These are phyloP conservation scores for Blastobotrys ciferrii DNA, from an alignment of 1,139 yeast genomes.

Conservation along the genomic window DNA sequence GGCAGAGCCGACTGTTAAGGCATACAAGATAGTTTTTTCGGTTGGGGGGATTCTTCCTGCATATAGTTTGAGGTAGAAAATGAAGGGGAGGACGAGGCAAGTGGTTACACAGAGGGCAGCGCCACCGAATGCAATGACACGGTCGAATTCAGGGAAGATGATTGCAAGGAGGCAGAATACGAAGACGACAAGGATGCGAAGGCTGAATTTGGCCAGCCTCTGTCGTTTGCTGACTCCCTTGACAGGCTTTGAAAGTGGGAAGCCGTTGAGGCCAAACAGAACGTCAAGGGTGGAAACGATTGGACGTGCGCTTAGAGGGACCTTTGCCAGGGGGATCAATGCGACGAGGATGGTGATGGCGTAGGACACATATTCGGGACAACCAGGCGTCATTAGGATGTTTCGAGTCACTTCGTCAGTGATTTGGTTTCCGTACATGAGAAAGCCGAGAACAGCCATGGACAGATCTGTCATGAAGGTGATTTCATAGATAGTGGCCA, in stretches of 20 bases:
- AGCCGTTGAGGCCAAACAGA: slow-evolving; percentile 36
- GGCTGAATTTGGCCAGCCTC: slow-evolving; percentile 21
- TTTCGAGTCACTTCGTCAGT: slow-evolving; percentile 83
- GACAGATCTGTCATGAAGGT: slow-evolving; percentile 68
- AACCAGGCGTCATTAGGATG: slow-evolving; percentile 65
- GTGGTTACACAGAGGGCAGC: slow-evolving; percentile 77
- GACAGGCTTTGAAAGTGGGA: slow-evolving; percentile 12
- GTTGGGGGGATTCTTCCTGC: slow-evolving; percentile 43
- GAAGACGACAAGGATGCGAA: slow-evolving; percentile 43
- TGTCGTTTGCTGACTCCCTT: slow-evolving; percentile 5
- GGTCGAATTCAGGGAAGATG: slow-evolving; percentile 72
- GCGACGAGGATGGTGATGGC: slow-evolving; percentile 71
- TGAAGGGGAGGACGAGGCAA: slow-evolving; percentile 73
- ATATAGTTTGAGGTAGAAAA: slow-evolving; percentile 65
- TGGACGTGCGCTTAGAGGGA: slow-evolving; percentile 86
- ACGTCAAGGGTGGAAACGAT: slow-evolving; percentile 68
- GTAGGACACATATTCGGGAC: slow-evolving; percentile 64
- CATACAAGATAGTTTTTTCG: slow-evolving; percentile 44
- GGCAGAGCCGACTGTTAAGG: slow-evolving; percentile 42
- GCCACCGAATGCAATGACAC: slow-evolving; percentile 79
- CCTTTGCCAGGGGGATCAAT: slow-evolving; percentile 79
- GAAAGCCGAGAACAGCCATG: slow-evolving; percentile 77
- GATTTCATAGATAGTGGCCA: slow-evolving; percentile 58
- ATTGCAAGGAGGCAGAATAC: slow-evolving; percentile 53
- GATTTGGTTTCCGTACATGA: slow-evolving; percentile 79